These are phyloP conservation scores for Drechslera avenae DNA, from an alignment of 2,329 filamentous ascomycete genomes.

Conservation along the genomic window DNA sequence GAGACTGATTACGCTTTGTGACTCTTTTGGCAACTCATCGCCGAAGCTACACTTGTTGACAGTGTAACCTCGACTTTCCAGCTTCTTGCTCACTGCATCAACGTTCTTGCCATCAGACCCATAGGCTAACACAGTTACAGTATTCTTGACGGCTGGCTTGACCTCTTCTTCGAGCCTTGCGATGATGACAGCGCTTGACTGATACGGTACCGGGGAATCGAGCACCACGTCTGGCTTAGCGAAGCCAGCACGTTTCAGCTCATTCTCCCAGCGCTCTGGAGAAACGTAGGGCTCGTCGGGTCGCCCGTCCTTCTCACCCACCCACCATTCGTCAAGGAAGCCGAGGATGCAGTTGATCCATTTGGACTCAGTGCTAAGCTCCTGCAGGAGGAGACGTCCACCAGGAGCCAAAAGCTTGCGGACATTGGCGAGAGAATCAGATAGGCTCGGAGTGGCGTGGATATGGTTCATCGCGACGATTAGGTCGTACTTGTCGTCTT, in stretches of 20 bases:
- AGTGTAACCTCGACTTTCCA: not conserved
- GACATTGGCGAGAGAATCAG: not conserved
- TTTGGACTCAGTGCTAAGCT: slow-evolving; percentile 37
- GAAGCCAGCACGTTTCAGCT: slow-evolving; percentile 38
- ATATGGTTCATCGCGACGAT: slow-evolving; percentile 15
- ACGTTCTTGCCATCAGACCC: no score
- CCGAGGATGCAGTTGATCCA: slow-evolving; percentile 31
- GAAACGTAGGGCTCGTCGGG: slow-evolving; percentile 33
- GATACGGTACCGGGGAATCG: not conserved
- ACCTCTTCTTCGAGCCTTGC: not conserved
- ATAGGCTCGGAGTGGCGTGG: not conserved
- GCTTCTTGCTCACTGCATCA: not conserved
- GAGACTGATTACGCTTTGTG: slow-evolving; percentile 14
- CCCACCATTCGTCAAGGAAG: slow-evolving; percentile 47
- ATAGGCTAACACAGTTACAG: no score
- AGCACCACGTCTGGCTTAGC: not conserved
- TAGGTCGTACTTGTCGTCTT: slow-evolving; percentile 18
- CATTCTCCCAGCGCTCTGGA: slow-evolving; percentile 36
- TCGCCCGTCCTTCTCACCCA: slow-evolving; percentile 36
- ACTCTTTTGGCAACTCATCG: not conserved
- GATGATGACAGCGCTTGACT: not conserved
- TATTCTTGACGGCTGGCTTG: no score
- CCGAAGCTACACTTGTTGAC: not conserved
- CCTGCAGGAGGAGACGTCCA: slow-evolving; percentile 52
- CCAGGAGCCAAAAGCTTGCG: slow-evolving; percentile 36